Conservation (phyloP, 2,329 filamentous ascomycete genomes). For the Aspergillus sp. region DNA sequence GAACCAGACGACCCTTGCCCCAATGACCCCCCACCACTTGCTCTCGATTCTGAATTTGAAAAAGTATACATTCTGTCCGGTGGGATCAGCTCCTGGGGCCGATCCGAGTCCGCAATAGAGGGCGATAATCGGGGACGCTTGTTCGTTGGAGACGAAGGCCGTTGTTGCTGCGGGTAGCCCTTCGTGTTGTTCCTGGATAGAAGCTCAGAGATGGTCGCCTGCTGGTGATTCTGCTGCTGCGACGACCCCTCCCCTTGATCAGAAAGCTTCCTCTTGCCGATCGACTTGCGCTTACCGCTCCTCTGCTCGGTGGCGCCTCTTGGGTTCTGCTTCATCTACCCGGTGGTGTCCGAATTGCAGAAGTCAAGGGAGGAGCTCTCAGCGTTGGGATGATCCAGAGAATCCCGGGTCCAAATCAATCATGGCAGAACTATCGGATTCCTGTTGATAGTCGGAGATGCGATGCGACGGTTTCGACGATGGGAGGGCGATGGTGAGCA, state of each 20-base stretch:
- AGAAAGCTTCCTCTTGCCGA: conserved; percentile 37
- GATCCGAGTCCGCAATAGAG: conserved; percentile 14
- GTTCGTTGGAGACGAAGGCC: conserved; percentile 24
- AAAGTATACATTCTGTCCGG: conserved; percentile 53
- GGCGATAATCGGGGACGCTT: conserved; percentile 38
- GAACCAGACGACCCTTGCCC: conserved; percentile 40
- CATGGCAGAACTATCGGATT: conserved; percentile 11
- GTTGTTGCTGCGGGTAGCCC: conserved; percentile 10
- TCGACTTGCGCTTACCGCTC: conserved; percentile 40
- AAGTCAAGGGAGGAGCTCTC: conserved; percentile 12
- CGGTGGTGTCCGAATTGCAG: conserved; percentile 25
- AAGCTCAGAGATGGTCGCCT: conserved; percentile 43
- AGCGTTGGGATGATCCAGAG: conserved; percentile 15
- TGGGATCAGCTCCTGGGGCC: conserved; percentile 14
- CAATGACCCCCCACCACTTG: conserved; percentile 29
- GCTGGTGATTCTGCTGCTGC: conserved; percentile 26
- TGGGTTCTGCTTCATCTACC: conserved; percentile 40
- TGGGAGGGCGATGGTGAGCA: conserved; percentile 1
- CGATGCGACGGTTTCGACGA: not conserved
- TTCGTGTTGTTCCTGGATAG: conserved; percentile 31
- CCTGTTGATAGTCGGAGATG: not conserved
- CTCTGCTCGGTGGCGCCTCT: conserved; percentile 34
- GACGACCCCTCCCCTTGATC: conserved; percentile 28
- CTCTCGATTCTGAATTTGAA: conserved; percentile 33
- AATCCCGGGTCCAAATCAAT: conserved; percentile 5